phyloP scores from a whole-genome alignment of 495 filamentous ascomycete species.

The Endocarpon pusillum region DNA sequence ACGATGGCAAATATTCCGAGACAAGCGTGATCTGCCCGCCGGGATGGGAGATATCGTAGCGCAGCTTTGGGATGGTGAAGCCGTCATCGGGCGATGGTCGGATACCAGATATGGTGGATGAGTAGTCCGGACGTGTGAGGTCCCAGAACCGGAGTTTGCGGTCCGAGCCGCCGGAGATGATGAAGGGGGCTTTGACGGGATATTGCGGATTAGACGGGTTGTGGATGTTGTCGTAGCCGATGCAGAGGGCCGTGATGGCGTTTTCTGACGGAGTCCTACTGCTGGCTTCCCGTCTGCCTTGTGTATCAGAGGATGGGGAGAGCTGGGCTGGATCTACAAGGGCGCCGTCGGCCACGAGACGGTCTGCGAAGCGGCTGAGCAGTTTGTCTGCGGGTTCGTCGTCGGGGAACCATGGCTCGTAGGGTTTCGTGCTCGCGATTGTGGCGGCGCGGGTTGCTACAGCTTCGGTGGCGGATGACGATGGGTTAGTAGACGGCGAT shows the following conservation, averaged over 20 bases:
- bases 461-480: constrained; percentile 7
- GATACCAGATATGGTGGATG: constrained; percentile 61
- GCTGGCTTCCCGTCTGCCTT: too few species aligned
- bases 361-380: constrained; percentile 70
- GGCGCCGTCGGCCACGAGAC: constrained; percentile 33
- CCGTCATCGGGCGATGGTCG: constrained; percentile 41
- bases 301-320: background rate
- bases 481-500: constrained; percentile 6
- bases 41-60: constrained; percentile 55
- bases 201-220: constrained; percentile 23
- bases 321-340: constrained; percentile 13
- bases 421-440: constrained; percentile 43
- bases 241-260: constrained; percentile 32
- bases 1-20: constrained; percentile 39
- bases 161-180: constrained; percentile 75
- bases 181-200: constrained; percentile 38
- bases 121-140: constrained; percentile 50
- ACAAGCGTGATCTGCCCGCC: constrained; percentile 33
- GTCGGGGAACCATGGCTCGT: constrained; percentile 79
- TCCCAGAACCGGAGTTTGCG: constrained; percentile 93
- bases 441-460: constrained; percentile 24
- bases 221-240: constrained; percentile 33
- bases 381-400: constrained; percentile 79
- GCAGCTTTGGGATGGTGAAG: constrained; percentile 33
- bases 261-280: background rate